phyloP scores from a whole-genome alignment of 2,329 filamentous ascomycete species.

The Neoascochyta sp. region DNA sequence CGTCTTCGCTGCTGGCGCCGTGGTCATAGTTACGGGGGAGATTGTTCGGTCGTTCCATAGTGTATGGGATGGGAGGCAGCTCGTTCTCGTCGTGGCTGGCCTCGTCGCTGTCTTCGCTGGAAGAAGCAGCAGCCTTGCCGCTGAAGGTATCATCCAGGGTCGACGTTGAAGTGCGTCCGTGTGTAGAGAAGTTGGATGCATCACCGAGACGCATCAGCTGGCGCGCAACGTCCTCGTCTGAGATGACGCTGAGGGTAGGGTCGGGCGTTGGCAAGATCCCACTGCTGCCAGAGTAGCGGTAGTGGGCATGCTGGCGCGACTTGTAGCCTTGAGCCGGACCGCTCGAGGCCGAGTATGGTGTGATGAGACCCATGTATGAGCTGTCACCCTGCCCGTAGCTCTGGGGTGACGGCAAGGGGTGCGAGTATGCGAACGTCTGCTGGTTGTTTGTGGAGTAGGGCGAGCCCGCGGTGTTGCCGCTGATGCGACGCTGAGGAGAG shows the following conservation, averaged over 20 bases:
- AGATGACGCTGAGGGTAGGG: conserved; percentile 96
- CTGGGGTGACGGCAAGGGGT: conserved; percentile 79
- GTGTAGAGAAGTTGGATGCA: conserved; percentile 79
- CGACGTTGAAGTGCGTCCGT: conserved; percentile 87
- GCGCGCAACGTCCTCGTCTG: conserved; percentile 95
- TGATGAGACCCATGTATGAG: conserved; percentile 35
- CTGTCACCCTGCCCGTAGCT: conserved; percentile 54
- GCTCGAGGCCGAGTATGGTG: conserved; percentile 36
- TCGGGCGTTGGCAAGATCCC: conserved; percentile 82
- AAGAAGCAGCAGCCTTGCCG: conserved; percentile 67
- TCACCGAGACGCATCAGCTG: conserved; percentile 95
- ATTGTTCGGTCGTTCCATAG: conserved; percentile 17
- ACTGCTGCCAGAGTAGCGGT: conserved; percentile 48
- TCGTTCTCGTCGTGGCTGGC: conserved; percentile 60
- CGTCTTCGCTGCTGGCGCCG: conserved; percentile 58
- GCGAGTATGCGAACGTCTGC: conserved; percentile 74
- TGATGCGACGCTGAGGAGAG: conserved; percentile 79
- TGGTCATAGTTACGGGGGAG: conserved; percentile 46
- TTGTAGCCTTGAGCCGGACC: conserved; percentile 31
- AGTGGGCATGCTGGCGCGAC: conserved; percentile 39
- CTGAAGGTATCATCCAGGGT: conserved; percentile 92
- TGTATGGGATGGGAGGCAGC: conserved; percentile 37
- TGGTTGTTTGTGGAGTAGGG: conserved; percentile 73
- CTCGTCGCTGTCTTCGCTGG: conserved; percentile 61
- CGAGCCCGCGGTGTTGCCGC: conserved; percentile 66